Evolutionary conservation across 345 rosid species (phyloP), one percentile per base, ranked within the genome.

Genomic region (Fremontodendron californicum): DNA sequence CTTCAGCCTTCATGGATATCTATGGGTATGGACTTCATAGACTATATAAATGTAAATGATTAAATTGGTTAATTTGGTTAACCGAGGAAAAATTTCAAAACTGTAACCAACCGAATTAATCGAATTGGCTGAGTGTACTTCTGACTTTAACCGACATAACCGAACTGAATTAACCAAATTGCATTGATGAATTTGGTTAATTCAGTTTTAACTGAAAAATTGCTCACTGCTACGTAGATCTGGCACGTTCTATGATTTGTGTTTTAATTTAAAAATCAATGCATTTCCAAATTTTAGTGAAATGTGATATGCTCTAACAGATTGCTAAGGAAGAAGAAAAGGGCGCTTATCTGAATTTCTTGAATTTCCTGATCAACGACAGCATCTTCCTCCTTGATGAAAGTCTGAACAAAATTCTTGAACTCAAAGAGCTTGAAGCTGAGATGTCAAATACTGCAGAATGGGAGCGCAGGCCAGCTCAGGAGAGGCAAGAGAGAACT

Each of bases 321-420:
- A 96, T 96, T 83, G 99, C 97, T 8, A 96, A 88, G 84, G 97
- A 94, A 86, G 98, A 96, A 85, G 99, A 96, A 75, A 96, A 96
- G 93, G 99, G 99, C 62, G 97, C 92, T 77, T 96, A 96, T 83
- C 84, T 96, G 87, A 96, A 96, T 85, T 96, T 96, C 91, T 84
- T 96, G 73, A 96, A 94, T 91, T 96, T 94, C 85, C 86, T 96
- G 80, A 90, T 96, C 81, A 96, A 96, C 27, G 99, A 96, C 85
- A 94, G 99, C 84, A 94, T 96, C 71, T 96, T 81, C 86, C 99
- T 96, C 84, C 95, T 96, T 43, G 98, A 96, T 83, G 99, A 96
- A 83, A 94, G 98, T 86, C 93, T 96, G 57, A 96, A 92, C 91
- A 96, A 90, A 83, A 96, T 96, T 85, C 97, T 94, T 42, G 98